phyloP scores from a whole-genome alignment of 352 stramenopile species.

The Globisporangium orthogonon region DNA sequence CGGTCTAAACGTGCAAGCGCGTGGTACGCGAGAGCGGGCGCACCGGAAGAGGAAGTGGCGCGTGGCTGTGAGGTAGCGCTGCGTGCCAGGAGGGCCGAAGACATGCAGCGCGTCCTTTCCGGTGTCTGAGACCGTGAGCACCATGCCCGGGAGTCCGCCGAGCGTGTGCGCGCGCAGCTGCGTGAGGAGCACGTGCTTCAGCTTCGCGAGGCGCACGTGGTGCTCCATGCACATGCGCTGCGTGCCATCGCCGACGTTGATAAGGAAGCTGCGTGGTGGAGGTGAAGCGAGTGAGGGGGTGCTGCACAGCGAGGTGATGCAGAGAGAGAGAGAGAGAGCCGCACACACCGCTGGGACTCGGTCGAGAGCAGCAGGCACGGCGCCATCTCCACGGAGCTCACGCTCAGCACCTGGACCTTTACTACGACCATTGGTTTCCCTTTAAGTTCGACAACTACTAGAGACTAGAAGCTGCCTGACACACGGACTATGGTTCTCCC shows the following conservation, averaged over 20 bases:
- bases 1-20: too few relatives aligned
- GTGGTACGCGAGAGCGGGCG: not conserved
- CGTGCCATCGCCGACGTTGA: conserved; percentile 87
- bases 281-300: not conserved
- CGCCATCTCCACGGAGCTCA: conserved; percentile 65
- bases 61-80: conserved; percentile 68
- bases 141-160: conserved; percentile 79
- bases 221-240: conserved; percentile 91
- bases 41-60: conserved; percentile 75
- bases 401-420: conserved; percentile 79
- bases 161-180: conserved; percentile 74
- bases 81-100: conserved; percentile 61
- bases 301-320: not conserved
- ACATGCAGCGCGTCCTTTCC: conserved; percentile 70
- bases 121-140: conserved; percentile 86
- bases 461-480: too few relatives aligned
- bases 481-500: too few relatives aligned
- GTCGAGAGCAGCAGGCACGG: conserved; percentile 68
- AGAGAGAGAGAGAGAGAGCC: not conserved
- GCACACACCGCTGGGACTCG: conserved; percentile 43
- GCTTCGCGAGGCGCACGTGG: conserved; percentile 79
- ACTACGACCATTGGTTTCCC: conserved; percentile 78
- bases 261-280: conserved; percentile 59
- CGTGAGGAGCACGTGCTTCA: conserved; percentile 82
- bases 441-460: too few relatives aligned